Evolutionary conservation across 2,329 filamentous ascomycete genomes (phyloP), one percentile per base, ranked within the genome.

Genomic region (Beauveria medogensis): DNA sequence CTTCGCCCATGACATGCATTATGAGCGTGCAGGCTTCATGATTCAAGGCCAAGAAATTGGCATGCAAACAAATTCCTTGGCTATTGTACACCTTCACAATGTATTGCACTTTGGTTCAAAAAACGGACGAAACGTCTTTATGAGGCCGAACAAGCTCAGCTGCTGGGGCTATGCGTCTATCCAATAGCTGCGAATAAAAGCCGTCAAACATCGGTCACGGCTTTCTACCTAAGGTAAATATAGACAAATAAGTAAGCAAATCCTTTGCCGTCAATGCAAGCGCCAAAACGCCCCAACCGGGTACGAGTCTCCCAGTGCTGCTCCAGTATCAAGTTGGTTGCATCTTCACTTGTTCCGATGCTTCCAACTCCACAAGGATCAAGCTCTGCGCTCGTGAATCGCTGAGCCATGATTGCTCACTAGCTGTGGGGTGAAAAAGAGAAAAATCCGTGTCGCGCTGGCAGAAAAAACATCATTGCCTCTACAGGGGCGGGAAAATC

Each of bases 401-500:
- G 34, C 37, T 28, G 34, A 44, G 14, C 48, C 56, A 52, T 53
- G 26, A 26, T 52, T 24, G 48, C n/a, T 53, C 48, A 48, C 56
- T 59, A 46, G 37, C 16, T 34, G 28, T 53, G 48, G 40, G 44
- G 26, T 53, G 16, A 53, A 34, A 22, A 52, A 52, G 9, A 26
- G 5, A 30, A 22, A 34, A 18, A 28, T 59, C 47, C 34, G 9
- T 30, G 43, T 16, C 37, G 37, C 47, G 22, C 16, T 59, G 47
- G 56, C 56, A 52, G 41, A 50, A 37, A 7, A 8, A 24, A 12
- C 3, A 10, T 28, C 47, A 37, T 44, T 53, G 56, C 56, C 56
- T 59, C 56, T 59, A 59, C 56, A 50, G n/a, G 47, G 24, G 28
- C 22, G 46, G 22, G 46, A 59, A 43, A 18, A 18, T 52, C 24